phyloP scores from a whole-genome alignment of 1,284 basidiomycete species.

The Ceratobasidium sp. region DNA sequence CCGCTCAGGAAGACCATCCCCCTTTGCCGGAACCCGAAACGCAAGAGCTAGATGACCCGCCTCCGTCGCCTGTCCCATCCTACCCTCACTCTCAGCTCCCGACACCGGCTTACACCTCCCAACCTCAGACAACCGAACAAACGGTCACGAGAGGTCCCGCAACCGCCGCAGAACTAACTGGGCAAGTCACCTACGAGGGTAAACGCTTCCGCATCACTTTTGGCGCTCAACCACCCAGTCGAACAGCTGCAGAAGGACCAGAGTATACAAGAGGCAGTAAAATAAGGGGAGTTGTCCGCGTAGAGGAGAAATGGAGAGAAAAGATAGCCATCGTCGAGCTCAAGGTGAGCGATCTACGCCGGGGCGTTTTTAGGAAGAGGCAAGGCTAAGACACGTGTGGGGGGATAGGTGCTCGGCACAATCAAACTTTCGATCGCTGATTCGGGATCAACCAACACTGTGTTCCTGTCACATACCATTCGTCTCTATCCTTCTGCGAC shows the following conservation, averaged over 20 bases:
- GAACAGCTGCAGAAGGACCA: conserved; percentile 17
- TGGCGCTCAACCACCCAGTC: conserved; percentile 20
- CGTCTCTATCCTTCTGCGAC: conserved; percentile 7
- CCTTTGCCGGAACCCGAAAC: neutral
- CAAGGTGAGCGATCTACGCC: conserved; percentile 22
- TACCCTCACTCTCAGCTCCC: conserved; percentile 27
- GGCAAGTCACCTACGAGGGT: conserved; percentile 17
- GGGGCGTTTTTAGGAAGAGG: neutral
- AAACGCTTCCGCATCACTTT: conserved; percentile 40
- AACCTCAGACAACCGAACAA: conserved; percentile 31
- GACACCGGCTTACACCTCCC: conserved; percentile 39
- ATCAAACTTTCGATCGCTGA: conserved; percentile 38
- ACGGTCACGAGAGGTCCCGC: conserved; percentile 37
- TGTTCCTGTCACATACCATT: conserved; percentile 17
- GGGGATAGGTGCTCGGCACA: conserved; percentile 30
- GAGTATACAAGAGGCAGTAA: conserved; percentile 37
- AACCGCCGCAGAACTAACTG: conserved; percentile 33
- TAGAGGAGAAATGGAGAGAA: conserved; percentile 22
- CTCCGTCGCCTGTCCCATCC: conserved; percentile 24
- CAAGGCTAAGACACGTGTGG: neutral
- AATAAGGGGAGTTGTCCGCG: conserved; percentile 28
- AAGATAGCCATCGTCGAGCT: conserved; percentile 36
- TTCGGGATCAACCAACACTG: conserved; percentile 22
- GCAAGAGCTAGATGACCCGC: neutral
- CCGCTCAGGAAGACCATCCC: conserved; percentile 14